Percentiles rank a stretch among this genome's conserved stretches.
Conservation (phyloP, 345 rosid genomes). For the Linum lewisii region DNA sequence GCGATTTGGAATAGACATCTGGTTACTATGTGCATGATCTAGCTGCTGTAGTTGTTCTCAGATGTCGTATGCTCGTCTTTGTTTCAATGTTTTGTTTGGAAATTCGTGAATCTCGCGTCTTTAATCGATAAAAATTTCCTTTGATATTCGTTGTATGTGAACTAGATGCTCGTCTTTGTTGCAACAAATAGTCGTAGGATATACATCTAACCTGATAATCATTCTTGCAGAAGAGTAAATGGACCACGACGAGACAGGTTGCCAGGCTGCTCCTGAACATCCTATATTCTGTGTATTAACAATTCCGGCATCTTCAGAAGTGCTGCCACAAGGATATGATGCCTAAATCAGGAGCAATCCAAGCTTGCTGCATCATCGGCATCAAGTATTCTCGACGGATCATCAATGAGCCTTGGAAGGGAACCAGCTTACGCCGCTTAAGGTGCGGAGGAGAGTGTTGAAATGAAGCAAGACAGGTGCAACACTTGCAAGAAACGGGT, state of each 20-base stretch:
- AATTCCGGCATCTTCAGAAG: constrained; percentile 16
- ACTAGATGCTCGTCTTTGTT: no score
- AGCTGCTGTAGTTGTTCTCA: no score
- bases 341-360: constrained; percentile 11
- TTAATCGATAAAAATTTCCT: no score
- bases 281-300: constrained; percentile 13
- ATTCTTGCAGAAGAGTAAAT: neutral
- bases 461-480: constrained; percentile 10
- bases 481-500: constrained; percentile 15
- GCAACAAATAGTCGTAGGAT: no score
- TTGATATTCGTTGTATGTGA: no score
- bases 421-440: neutral
- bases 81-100: no score
- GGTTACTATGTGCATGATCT: no score
- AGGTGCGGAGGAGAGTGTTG: neutral
- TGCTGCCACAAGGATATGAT: constrained; percentile 13
- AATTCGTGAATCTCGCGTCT: no score
- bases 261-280: constrained; percentile 12
- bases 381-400: neutral
- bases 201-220: no score
- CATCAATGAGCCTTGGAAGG: neutral
- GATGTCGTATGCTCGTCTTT: no score
- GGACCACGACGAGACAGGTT: constrained; percentile 16
- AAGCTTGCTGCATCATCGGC: constrained; percentile 3
- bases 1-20: no score